Evolutionary conservation across 2,329 filamentous ascomycete genomes (phyloP).

Genomic region (Colletotrichum falcatum): DNA sequence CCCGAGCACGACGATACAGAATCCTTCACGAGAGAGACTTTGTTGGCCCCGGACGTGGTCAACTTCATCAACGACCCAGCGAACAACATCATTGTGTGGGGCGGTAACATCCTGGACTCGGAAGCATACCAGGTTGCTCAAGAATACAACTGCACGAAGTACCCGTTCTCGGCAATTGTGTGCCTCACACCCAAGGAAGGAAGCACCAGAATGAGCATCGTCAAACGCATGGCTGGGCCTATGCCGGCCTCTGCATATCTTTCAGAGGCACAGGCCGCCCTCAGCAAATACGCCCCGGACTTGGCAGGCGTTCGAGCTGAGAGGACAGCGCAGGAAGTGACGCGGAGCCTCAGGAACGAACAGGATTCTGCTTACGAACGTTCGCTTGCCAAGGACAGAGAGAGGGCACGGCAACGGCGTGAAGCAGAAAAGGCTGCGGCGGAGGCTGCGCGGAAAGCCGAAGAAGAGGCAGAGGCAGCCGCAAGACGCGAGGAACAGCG

Average conservation of each 20-base stretch:
- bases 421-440: slow-evolving; percentile 81
- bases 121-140: slow-evolving; percentile 95
- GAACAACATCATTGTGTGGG: slow-evolving; percentile 91
- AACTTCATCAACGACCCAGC: slow-evolving; percentile 78
- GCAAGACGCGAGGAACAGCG: slow-evolving; percentile 57
- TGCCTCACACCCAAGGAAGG: slow-evolving; percentile 89
- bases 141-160: slow-evolving; percentile 90
- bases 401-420: slow-evolving; percentile 79
- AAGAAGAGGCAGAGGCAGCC: slow-evolving; percentile 72
- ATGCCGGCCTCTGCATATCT: slow-evolving; percentile 78
- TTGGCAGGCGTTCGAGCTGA: slow-evolving; percentile 81
- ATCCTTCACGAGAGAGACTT: slow-evolving; percentile 83
- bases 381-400: slow-evolving; percentile 87
- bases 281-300: slow-evolving; percentile 81
- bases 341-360: slow-evolving; percentile 84
- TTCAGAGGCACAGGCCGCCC: slow-evolving; percentile 78
- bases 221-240: slow-evolving; percentile 81
- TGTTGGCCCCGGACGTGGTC: slow-evolving; percentile 80
- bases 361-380: slow-evolving; percentile 96
- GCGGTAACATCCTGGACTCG: slow-evolving; percentile 90
- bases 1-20: slow-evolving; percentile 95
- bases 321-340: slow-evolving; percentile 82
- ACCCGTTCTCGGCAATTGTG: slow-evolving; percentile 88
- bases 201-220: slow-evolving; percentile 89
- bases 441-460: slow-evolving; percentile 73